These are phyloP conservation scores for Cryptococcus maquisensis DNA, from an alignment of 1,284 basidiomycete genomes.

Conservation along the genomic window DNA sequence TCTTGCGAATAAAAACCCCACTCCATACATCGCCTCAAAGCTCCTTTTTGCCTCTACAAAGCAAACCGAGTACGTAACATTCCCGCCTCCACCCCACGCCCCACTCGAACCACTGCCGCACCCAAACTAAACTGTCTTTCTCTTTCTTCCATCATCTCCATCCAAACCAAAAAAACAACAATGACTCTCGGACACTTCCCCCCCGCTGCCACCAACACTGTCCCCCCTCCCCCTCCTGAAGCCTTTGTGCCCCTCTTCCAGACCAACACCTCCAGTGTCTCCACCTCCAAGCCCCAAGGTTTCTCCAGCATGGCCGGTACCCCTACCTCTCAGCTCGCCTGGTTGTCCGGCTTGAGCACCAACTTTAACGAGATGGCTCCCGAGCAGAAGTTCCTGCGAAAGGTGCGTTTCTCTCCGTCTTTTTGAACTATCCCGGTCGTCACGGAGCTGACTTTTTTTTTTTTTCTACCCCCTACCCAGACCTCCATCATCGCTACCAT, in stretches of 20 bases:
- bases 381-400: slow-evolving; percentile 79
- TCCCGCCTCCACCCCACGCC: background rate
- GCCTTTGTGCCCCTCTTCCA: background rate
- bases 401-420: slow-evolving; percentile 56
- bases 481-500: slow-evolving; percentile 96
- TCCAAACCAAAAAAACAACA: background rate
- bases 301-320: slow-evolving; percentile 10
- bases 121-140: background rate
- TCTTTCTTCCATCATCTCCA: too few species aligned
- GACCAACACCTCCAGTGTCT: background rate
- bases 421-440: slow-evolving; percentile 2
- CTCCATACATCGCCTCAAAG: background rate
- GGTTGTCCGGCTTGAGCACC: slow-evolving; percentile 78
- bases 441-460: background rate
- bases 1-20: background rate
- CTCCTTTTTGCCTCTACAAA: too few species aligned
- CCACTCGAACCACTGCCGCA: too few species aligned
- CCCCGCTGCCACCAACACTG: too few species aligned
- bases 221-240: background rate
- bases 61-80: background rate
- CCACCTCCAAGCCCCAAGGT: background rate
- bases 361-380: slow-evolving; percentile 61
- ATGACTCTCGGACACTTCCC: slow-evolving; percentile 1
- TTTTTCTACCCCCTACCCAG: slow-evolving; percentile 51
- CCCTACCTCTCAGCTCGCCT: slow-evolving; percentile 72